Evolutionary conservation across 306 rosid species (phyloP).

Genomic region (Malus orientalis): DNA sequence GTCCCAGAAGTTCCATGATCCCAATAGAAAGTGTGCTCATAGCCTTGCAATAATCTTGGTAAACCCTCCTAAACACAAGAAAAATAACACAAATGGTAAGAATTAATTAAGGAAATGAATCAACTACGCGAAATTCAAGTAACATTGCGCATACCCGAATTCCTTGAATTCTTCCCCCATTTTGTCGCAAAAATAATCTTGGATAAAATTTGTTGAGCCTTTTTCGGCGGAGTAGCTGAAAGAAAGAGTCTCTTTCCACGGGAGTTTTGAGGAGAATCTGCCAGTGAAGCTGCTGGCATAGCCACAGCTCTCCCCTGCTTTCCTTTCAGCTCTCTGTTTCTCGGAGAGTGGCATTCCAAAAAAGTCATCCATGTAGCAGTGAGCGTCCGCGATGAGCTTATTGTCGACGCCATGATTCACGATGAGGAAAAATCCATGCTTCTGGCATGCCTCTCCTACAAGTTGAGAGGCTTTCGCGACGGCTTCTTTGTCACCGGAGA

Average conservation of each 20-base stretch:
- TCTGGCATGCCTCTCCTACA: conserved; percentile 63
- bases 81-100: neutral
- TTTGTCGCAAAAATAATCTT: conserved; percentile 37
- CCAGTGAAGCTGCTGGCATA: conserved; percentile 95
- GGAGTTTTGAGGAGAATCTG: conserved; percentile 80
- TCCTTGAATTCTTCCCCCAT: conserved; percentile 55
- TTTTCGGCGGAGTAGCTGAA: conserved; percentile 44
- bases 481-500: conserved; percentile 47
- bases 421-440: conserved; percentile 84
- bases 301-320: conserved; percentile 78
- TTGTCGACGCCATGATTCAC: conserved; percentile 70
- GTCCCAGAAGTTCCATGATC: conserved; percentile 88
- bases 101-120: neutral
- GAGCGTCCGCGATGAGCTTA: conserved; percentile 50
- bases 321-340: conserved; percentile 79
- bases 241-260: conserved; percentile 92
- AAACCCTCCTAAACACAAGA: conserved; percentile 39
- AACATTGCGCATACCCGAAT: conserved; percentile 47
- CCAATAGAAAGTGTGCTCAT: conserved; percentile 86
- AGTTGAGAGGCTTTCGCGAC: conserved; percentile 40
- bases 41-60: conserved; percentile 68
- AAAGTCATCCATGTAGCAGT: conserved; percentile 54
- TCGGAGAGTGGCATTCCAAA: conserved; percentile 58
- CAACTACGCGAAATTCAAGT: neutral
- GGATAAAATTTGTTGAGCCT: conserved; percentile 24